Percentiles rank a stretch among this genome's conserved stretches.
Evolutionary conservation across 306 rosid species (phyloP).

Genomic region (Lathyrus sativus): DNA sequence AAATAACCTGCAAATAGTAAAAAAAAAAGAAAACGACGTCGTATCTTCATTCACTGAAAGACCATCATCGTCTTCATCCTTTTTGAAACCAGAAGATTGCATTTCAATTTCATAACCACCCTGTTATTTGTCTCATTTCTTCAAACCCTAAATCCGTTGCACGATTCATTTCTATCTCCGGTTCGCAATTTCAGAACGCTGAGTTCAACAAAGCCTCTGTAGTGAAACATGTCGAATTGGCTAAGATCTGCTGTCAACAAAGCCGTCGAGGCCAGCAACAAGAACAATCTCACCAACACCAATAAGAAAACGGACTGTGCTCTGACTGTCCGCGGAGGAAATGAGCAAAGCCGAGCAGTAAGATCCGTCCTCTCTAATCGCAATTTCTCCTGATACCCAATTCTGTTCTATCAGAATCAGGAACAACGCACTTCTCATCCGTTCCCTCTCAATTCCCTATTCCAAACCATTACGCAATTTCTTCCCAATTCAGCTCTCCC

Average conservation of each 20-base stretch:
- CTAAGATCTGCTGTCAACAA: conserved; percentile 90
- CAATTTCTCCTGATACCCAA: too few species aligned
- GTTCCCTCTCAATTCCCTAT: too few species aligned
- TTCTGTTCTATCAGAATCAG: too few species aligned
- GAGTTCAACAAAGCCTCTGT: background rate
- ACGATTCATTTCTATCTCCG: background rate
- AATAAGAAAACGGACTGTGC: too few species aligned
- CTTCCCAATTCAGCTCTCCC: too few species aligned
- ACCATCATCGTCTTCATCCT: conserved; percentile 17
- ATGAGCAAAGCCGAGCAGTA: too few species aligned
- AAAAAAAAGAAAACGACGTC: background rate
- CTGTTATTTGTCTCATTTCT: background rate
- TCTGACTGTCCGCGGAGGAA: too few species aligned
- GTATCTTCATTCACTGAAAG: background rate
- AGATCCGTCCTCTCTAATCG: too few species aligned
- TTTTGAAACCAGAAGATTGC: conserved; percentile 20
- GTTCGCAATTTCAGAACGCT: conserved; percentile 17
- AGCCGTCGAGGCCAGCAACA: conserved; percentile 94
- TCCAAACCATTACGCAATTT: too few species aligned
- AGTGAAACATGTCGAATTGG: conserved; percentile 67
- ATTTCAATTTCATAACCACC: conserved; percentile 11
- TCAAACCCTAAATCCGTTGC: conserved; percentile 34
- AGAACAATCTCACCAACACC: too few species aligned
- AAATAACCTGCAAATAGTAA: too few species aligned
- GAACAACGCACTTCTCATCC: too few species aligned